Conservation (phyloP, 805 yeast species). For the Saturnispora hagleri region DNA sequence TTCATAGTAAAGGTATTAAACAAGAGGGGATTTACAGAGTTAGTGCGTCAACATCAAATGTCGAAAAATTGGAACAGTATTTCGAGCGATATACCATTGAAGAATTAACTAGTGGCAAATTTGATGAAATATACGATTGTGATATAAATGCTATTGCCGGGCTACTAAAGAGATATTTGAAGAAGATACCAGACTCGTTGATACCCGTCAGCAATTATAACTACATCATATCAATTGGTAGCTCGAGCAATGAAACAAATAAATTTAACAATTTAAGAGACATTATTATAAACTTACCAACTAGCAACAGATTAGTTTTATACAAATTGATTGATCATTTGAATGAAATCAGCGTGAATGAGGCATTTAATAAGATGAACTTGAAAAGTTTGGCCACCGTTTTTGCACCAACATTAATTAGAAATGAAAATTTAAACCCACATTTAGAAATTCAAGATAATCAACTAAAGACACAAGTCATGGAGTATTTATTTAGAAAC, state of each 20-base stretch:
- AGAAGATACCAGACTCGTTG: conserved; percentile 78
- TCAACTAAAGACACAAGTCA: conserved; percentile 67
- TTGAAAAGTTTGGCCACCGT: conserved; percentile 78
- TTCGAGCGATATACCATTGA: conserved; percentile 26
- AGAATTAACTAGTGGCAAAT: conserved; percentile 24
- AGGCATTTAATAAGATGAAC: conserved; percentile 67
- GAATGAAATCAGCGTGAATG: conserved; percentile 43
- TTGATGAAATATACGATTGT: conserved; percentile 14
- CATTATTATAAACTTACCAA: conserved; percentile 49
- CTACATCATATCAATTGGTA: conserved; percentile 48
- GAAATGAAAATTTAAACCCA: conserved; percentile 54
- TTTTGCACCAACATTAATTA: conserved; percentile 85
- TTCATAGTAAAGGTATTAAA: conserved; percentile 67
- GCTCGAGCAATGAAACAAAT: conserved; percentile 20
- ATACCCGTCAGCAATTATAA: conserved; percentile 65
- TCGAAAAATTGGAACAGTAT: conserved; percentile 32
- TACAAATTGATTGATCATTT: conserved; percentile 56
- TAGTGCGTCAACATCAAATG: conserved; percentile 71
- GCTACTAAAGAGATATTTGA: conserved; percentile 77
- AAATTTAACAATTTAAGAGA: conserved; percentile 36
- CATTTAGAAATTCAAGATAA: conserved; percentile 80
- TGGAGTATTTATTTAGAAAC: conserved; percentile 59
- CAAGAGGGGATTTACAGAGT: conserved; percentile 86
- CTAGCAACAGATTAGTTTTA: conserved; percentile 55
- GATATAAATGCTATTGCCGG: conserved; percentile 86